A percentile compares a stretch with the other conserved stretches of the same genome.
Evolutionary conservation across 1,284 basidiomycete genomes (phyloP).

Genomic region (Microstroma glucosiphilum): DNA sequence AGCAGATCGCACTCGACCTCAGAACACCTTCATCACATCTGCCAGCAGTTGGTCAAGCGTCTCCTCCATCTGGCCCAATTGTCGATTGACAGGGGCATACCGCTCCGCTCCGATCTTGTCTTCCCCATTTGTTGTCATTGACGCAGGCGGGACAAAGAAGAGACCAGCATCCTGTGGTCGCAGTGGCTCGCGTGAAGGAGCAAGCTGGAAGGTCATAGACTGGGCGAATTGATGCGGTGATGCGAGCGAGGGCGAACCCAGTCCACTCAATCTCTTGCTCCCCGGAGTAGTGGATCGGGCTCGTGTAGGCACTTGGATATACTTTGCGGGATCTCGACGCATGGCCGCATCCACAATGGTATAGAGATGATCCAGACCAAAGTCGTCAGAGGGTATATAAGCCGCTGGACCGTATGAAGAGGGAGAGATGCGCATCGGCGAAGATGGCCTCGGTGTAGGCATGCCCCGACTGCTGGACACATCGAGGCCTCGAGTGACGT

Average conservation of each 20-base stretch:
- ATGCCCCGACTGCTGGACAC: too few species aligned
- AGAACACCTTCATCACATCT: neutral
- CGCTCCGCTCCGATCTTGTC: conserved; percentile 16
- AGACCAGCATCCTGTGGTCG: conserved; percentile 26
- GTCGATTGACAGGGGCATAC: conserved; percentile 19
- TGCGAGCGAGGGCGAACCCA: conserved; percentile 15
- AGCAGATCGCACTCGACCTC: neutral
- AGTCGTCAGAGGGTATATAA: conserved; percentile 19
- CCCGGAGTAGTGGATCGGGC: too few species aligned
- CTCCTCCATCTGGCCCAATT: conserved; percentile 26
- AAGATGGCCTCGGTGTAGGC: neutral
- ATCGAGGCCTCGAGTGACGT: neutral
- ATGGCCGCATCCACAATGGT: conserved; percentile 38
- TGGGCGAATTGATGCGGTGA: neutral
- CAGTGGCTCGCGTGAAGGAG: conserved; percentile 18
- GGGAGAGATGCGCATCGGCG: neutral
- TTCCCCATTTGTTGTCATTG: conserved; percentile 22
- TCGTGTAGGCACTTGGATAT: neutral
- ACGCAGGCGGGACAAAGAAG: conserved; percentile 27
- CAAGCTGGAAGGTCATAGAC: neutral
- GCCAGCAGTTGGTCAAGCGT: conserved; percentile 1
- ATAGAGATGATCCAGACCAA: conserved; percentile 34
- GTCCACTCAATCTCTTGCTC: neutral
- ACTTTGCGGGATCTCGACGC: conserved; percentile 25
- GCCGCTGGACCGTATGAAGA: conserved; percentile 3